Evolutionary conservation across 1,139 yeast genomes (phyloP), one percentile per base, ranked within the genome.

Genomic region (Yamadazyma mexicana): DNA sequence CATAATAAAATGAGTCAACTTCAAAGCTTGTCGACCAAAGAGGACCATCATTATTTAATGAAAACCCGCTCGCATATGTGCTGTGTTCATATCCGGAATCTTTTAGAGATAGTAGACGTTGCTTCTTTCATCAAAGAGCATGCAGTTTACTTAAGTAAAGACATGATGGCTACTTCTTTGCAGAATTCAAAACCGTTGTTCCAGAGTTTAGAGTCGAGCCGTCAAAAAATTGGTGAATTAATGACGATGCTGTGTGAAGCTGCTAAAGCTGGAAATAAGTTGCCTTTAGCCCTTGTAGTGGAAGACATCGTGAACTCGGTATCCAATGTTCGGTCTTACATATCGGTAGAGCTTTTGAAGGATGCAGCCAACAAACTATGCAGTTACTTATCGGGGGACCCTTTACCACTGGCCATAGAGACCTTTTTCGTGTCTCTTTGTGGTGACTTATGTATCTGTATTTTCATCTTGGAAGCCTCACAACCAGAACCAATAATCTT

Each of bases 391-490:
- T 17, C 22, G 2, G 20, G 23, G 2, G 39, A 30, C 2, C 8
- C 18, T 4, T 18, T 35, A 5, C 33, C 38, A 10, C 37, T 20
- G 17, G 26, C 31, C 9, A 14, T 27, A 1, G 46, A 38, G 18
- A 35, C 38, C 3, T 18, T 34, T 4, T 17, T 39, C 14, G 36
- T 42, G 9, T 40, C 40, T 3, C 11, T 37, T n/a, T 39, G 43
- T 35, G 43, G 43, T 15, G 17, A 18, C n/a, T 3, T 27, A 3
- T 14, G 26, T 16, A 11, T 28, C n/a, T 20, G 4, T 18, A 5
- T 28, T 9, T 16, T 28, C 12, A 28, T n/a, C 14, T 12, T 28
- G 3, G 31, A 28, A 15, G n/a, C n/a, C 9, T 11, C 7, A 10
- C 31, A 28, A 12, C 15, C 9, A 4, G 31, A 28, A 3, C n/a